phyloP scores from a whole-genome alignment of 805 yeast genomes.

The Sungouiella thailandica region DNA sequence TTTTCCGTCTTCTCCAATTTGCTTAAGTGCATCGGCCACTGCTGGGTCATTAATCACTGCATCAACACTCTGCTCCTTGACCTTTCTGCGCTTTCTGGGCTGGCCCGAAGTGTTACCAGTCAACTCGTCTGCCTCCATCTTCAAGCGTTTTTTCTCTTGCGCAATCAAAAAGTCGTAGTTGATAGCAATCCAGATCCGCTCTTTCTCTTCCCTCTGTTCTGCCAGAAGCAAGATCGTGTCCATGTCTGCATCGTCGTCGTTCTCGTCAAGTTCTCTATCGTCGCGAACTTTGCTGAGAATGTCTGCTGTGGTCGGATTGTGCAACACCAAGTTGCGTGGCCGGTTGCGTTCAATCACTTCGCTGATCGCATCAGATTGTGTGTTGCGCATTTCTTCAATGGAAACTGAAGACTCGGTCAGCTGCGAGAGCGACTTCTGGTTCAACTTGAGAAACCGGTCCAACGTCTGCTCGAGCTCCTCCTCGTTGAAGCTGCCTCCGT shows the following conservation, averaged over 20 bases:
- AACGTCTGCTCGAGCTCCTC: slow-evolving; percentile 17
- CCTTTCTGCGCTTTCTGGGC: slow-evolving; percentile 39
- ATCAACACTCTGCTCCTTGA: slow-evolving; percentile 8
- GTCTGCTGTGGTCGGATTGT: slow-evolving; percentile 54
- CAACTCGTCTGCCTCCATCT: slow-evolving; percentile 79
- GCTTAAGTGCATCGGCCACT: slow-evolving; percentile 26
- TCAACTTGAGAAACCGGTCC: slow-evolving; percentile 10
- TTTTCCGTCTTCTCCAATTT: slow-evolving; percentile 40
- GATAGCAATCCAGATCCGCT: slow-evolving; percentile 82
- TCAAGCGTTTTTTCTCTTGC: slow-evolving; percentile 79
- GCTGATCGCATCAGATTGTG: slow-evolving; percentile 12
- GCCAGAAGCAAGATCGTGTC: slow-evolving; percentile 54
- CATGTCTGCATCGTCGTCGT: slow-evolving; percentile 81
- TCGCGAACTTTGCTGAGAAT: slow-evolving; percentile 51
- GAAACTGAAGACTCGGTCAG: no score
- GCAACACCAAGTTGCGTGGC: slow-evolving; percentile 46
- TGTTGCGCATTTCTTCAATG: background rate
- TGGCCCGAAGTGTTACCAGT: slow-evolving; percentile 62
- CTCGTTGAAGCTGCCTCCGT: slow-evolving; percentile 27
- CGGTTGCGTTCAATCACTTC: slow-evolving; percentile 22
- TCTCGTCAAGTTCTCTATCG: slow-evolving; percentile 54
- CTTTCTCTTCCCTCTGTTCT: slow-evolving; percentile 70
- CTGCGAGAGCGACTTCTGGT: slow-evolving; percentile 7
- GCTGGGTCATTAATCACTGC: slow-evolving; percentile 25
- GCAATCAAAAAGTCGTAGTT: slow-evolving; percentile 82